phyloP scores from a whole-genome alignment of 2,329 filamentous ascomycete species.

The Calycina marina region DNA sequence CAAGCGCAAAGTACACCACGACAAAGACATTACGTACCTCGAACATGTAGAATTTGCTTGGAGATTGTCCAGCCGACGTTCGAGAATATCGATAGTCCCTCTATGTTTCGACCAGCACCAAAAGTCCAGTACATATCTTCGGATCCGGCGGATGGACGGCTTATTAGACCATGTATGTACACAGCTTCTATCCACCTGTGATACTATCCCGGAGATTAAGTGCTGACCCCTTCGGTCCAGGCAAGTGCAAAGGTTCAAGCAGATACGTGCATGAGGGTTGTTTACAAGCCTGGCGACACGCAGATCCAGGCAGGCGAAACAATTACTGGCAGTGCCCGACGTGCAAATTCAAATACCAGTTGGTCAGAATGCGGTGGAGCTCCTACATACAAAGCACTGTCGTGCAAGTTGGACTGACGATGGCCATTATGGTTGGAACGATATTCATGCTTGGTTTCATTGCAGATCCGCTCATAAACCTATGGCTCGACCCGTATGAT shows the following conservation, averaged over 20 bases:
- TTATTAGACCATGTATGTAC: constrained; percentile 66
- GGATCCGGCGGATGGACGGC: constrained; percentile 56
- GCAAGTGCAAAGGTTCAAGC: constrained; percentile 67
- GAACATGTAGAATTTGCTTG: constrained; percentile 81
- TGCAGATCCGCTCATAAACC: constrained; percentile 79
- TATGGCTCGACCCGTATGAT: constrained; percentile 68
- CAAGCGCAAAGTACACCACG: constrained; percentile 16
- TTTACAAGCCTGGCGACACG: constrained; percentile 66
- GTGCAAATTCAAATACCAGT: constrained; percentile 68
- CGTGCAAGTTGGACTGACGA: constrained; percentile 56
- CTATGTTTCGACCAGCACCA: constrained; percentile 39
- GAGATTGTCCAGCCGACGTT: constrained; percentile 52
- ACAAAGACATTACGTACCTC: constrained; percentile 45
- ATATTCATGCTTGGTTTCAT: constrained; percentile 81
- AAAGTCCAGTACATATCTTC: constrained; percentile 59
- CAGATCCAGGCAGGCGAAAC: constrained; percentile 49
- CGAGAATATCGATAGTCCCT: constrained; percentile 35
- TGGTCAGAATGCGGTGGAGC: constrained; percentile 65
- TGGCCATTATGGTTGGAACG: constrained; percentile 52
- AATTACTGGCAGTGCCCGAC: constrained; percentile 84
- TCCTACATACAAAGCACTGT: constrained; percentile 51
- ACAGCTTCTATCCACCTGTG: background rate
- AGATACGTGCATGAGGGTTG: constrained; percentile 92
- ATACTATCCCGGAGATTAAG: too few relatives aligned
- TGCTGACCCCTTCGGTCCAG: background rate